These are phyloP conservation scores for Viola odorata DNA, from an alignment of 345 rosid species.

Conservation along the genomic window DNA sequence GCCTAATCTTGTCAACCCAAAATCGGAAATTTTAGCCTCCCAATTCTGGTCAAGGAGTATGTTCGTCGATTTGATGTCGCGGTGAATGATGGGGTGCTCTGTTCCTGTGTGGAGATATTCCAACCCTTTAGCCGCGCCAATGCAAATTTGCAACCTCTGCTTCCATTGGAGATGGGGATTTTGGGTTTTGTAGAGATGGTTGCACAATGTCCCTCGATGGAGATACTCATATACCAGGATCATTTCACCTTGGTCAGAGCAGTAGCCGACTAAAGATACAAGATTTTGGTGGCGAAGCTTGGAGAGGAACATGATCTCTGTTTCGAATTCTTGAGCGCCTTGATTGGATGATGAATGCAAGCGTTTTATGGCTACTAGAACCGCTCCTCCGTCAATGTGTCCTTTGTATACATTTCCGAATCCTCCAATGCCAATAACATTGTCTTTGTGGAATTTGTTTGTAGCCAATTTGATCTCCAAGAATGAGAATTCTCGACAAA, in stretches of 20 bases:
- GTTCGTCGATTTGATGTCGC: conserved; percentile 51
- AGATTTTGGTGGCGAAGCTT: conserved; percentile 33
- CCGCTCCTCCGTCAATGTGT: conserved; percentile 13
- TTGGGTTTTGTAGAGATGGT: conserved; percentile 25
- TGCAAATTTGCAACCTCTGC: conserved; percentile 37
- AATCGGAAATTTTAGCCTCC: conserved; percentile 54
- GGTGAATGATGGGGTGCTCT: conserved; percentile 37
- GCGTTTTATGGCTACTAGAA: conserved; percentile 38
- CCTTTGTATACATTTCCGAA: conserved; percentile 42
- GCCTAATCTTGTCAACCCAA: conserved; percentile 42
- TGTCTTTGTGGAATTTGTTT: conserved; percentile 15
- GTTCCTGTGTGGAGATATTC: conserved; percentile 29
- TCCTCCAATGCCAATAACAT: conserved; percentile 35
- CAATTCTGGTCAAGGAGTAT: conserved; percentile 45
- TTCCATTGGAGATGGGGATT: conserved; percentile 33
- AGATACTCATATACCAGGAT: conserved; percentile 42
- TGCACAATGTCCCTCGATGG: conserved; percentile 25
- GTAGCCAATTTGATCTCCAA: conserved; percentile 31
- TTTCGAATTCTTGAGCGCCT: conserved; percentile 36
- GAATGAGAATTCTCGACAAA: conserved; percentile 30
- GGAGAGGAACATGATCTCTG: conserved; percentile 40
- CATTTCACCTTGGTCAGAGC: conserved; percentile 39
- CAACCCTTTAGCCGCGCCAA: conserved; percentile 42
- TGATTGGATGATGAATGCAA: conserved; percentile 30
- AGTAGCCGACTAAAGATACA: conserved; percentile 39